Conservation (phyloP, 768 basidiomycete genomes). For the Pisolithus sp. region DNA sequence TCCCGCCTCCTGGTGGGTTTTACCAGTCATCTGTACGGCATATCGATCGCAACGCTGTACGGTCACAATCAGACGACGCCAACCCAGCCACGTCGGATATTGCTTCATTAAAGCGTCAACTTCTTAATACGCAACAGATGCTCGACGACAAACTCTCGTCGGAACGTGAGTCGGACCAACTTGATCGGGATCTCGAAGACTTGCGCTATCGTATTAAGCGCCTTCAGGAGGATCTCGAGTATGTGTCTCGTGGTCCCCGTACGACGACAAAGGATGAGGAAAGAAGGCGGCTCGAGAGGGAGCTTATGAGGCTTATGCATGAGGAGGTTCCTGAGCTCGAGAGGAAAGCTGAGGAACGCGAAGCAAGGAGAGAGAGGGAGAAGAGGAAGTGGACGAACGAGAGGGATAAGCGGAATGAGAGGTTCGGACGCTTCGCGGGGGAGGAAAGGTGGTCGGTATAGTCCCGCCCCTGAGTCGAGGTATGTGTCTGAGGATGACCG, state of each 20-base stretch:
- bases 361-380: conserved; percentile 71
- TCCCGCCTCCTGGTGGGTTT: conserved; percentile 50
- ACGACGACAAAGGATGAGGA: conserved; percentile 77
- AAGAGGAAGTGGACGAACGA: conserved; percentile 73
- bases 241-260: conserved; percentile 70
- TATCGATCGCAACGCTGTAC: conserved; percentile 76
- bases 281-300: conserved; percentile 77
- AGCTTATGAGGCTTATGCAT: conserved; percentile 79
- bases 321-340: conserved; percentile 90
- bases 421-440: conserved; percentile 64
- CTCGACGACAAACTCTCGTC: conserved; percentile 70
- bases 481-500: conserved; percentile 45
- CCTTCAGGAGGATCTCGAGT: conserved; percentile 88
- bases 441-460: conserved; percentile 27
- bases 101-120: conserved; percentile 77
- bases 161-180: conserved; percentile 76
- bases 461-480: conserved; percentile 27
- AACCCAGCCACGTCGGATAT: conserved; percentile 58
- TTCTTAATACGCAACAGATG: conserved; percentile 73
- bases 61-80: conserved; percentile 64
- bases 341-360: conserved; percentile 70
- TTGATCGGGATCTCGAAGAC: conserved; percentile 88
- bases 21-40: conserved; percentile 83
- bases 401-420: conserved; percentile 78
- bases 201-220: conserved; percentile 78